Evolutionary conservation across 2,329 filamentous ascomycete genomes (phyloP).

Genomic region (Arthrobotrys iridis): DNA sequence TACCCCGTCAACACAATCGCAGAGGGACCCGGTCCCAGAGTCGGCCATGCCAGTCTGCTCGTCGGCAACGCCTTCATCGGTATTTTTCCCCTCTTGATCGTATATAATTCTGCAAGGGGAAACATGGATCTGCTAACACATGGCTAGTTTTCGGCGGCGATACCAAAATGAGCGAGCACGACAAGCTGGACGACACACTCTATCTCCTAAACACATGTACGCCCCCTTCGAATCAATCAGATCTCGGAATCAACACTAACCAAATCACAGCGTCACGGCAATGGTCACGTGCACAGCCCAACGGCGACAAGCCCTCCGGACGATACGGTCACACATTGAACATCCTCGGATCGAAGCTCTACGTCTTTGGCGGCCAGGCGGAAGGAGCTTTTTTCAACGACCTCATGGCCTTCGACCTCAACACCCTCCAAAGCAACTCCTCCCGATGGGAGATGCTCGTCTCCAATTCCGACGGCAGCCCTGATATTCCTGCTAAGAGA

Average conservation of each 20-base stretch:
- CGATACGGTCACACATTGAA: constrained; percentile 97
- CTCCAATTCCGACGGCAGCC: constrained; percentile 73
- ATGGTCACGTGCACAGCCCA: constrained; percentile 93
- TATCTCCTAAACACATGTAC: constrained; percentile 97
- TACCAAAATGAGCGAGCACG: constrained; percentile 93
- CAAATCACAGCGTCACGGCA: constrained; percentile 81
- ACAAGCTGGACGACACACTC: constrained; percentile 90
- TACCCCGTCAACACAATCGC: constrained; percentile 91
- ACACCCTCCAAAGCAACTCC: constrained; percentile 86
- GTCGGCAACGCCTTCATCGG: constrained; percentile 96
- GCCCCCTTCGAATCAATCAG: constrained; percentile 63
- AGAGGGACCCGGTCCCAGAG: constrained; percentile 92
- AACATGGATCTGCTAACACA: neutral
- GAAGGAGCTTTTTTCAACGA: constrained; percentile 99
- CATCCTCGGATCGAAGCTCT: constrained; percentile 95
- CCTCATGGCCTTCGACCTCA: constrained; percentile 91
- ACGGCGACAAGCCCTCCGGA: constrained; percentile 83
- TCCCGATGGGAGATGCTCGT: constrained; percentile 97
- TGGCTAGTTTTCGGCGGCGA: constrained; percentile 86
- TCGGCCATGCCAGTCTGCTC: constrained; percentile 90
- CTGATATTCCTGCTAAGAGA: constrained; percentile 81
- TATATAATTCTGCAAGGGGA: neutral
- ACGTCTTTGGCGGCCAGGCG: constrained; percentile 96
- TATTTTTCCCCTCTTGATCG: constrained; percentile 32
- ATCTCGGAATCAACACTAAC: constrained; percentile 23